A percentile compares a stretch with the other conserved stretches of the same genome.
Conservation (phyloP, 2,329 filamentous ascomycete species). For the Epichloe scottii region DNA sequence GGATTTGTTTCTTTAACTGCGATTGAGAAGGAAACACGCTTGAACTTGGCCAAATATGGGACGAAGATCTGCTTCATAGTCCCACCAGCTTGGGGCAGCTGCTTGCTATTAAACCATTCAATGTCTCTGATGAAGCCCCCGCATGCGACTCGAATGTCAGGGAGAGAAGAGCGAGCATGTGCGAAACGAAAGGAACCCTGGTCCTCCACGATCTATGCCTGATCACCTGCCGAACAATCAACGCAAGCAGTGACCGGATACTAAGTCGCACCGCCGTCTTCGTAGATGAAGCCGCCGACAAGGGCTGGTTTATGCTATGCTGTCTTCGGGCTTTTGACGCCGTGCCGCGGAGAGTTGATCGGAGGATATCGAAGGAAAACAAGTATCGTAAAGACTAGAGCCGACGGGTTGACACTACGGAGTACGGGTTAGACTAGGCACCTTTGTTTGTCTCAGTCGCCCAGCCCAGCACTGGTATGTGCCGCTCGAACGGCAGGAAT, state of each 20-base stretch:
- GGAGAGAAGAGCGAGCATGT: not conserved
- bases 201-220: not conserved
- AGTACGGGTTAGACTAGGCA: not conserved
- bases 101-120: not conserved
- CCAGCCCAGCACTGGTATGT: constrained; percentile 4
- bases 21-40: not conserved
- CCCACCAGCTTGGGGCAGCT: not conserved
- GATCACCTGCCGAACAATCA: too few relatives aligned
- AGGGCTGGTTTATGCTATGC: not conserved
- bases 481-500: not conserved
- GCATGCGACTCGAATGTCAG: not conserved
- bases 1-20: not conserved
- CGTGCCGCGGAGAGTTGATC: not conserved
- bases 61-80: not conserved
- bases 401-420: not conserved
- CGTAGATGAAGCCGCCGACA: not conserved
- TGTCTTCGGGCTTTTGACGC: not conserved
- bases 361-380: not conserved
- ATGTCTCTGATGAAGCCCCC: not conserved
- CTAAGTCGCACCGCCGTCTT: not conserved
- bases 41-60: not conserved
- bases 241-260: not conserved
- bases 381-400: not conserved
- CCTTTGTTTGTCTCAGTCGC: not conserved
- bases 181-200: not conserved